Evolutionary conservation across 169 alveolate species (phyloP), one percentile per base, ranked within the genome.

Genomic region (Plasmodium vivax): DNA sequence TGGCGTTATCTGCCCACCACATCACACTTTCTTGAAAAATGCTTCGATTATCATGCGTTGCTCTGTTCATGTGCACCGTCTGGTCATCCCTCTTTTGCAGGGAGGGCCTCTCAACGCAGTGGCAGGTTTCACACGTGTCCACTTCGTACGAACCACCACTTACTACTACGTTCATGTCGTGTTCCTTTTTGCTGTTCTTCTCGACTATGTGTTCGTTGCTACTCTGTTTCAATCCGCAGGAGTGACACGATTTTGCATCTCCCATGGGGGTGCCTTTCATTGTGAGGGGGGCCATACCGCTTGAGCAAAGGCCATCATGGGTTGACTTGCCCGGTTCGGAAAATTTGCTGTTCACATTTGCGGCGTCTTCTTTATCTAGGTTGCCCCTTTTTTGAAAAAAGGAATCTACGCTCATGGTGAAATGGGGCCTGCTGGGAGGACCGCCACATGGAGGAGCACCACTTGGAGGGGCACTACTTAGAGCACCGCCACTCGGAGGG

Each of bases 161-260:
- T 19, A 16, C 62, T 27, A 43, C 62, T 9, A n/a, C 9, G 62
- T 27, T 30, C 41, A 81, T 81, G 14, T 30, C 87, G 72, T 81
- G 74, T 43, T 81, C 87, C 62, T 47, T 47, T 81, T 81, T 81
- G 19, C 47, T 81, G 34, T 81, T 81, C 32, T 47, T 81, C 38
- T 81, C 77, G 16, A 23, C 77, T 68, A 68, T 3, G 7, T 68
- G 38, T 12, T 68, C 77, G n/a, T 68, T 68, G 2, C 7, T 19
- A 68, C 3, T 68, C 19, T 6, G 12, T 19, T 7, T 68, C 32
- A 23, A 27, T 2, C 43, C 77, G 1, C 77, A 68, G 16, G 14
- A 68, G 27, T 68, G 41, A 19, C 16, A 19, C 43, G 38, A 68
- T 68, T 68, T 4, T 68, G 12, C 77, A 23, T 68, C 38, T 2